Evolutionary conservation across 257 asterid species (phyloP), one percentile per base, ranked within the genome.

Genomic region (Penstemon newberryi): DNA sequence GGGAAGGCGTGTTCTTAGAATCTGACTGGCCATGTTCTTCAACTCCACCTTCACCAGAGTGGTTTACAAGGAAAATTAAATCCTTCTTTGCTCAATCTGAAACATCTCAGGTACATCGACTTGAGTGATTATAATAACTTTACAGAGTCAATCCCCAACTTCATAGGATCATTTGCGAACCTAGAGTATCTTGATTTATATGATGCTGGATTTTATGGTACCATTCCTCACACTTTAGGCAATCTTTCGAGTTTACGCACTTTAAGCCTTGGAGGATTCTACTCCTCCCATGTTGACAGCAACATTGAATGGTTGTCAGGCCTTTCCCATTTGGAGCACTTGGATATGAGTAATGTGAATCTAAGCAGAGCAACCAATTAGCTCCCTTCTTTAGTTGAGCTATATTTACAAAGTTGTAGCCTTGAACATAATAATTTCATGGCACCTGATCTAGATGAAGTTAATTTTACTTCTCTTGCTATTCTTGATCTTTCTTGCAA

Each of bases 1-100:
- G 77, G 71, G 70, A 72, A 63, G 46, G 77, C 3, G 60, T 72
- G 4, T 45, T 72, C 54, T 72, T n/a, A n/a, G 77, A 63, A 64
- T 43, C 1, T 56, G 46, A 64, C 71, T 1, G 47, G 49, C 13
- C 71, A 72, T 46, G 77, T 64, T 19, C 4, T 10, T 10, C 51
- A 56, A 12, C 71, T 72, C 11, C 8, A 11, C 41, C 66, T 72
- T 9, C 18, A 15, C 0, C 66, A 4, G 8, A 3, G 11, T 15
- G 0, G 1, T 57, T 5, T 63, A 7, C 4, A 51, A 7, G 70
- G 70, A 41, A 54, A 44, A 13, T 5, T 56, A 1, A 58, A 11
- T 45, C 71, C 50, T 46, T 72, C 71, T 9, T 42, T 72, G 39
- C 10, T 58, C 54, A 56, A 72, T n/a, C 52, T 72, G 60, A 56